phyloP scores from a whole-genome alignment of 73 alveolate species.

The Tetrahymena borealis region DNA sequence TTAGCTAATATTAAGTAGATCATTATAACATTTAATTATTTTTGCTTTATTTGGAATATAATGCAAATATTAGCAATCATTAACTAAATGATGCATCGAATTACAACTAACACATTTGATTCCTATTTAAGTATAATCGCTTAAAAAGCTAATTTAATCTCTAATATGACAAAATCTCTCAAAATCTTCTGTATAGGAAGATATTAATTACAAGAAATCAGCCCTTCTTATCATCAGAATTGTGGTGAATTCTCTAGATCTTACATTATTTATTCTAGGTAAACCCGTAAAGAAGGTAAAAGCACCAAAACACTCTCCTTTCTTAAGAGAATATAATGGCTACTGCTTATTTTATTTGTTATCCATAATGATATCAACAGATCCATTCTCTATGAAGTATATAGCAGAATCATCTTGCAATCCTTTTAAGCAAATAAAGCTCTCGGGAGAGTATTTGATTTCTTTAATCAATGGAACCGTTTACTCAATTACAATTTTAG shows the following conservation, averaged over 20 bases:
- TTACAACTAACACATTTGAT: not conserved
- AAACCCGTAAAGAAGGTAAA: constrained; percentile 52
- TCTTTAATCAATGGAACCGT: constrained; percentile 10
- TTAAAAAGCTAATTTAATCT: not conserved
- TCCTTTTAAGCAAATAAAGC: not conserved
- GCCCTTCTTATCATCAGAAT: constrained; percentile 17
- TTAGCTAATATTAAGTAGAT: not conserved
- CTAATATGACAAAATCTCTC: constrained; percentile 7
- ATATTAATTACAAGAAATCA: not conserved
- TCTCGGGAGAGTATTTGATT: constrained; percentile 33
- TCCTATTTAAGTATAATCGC: not conserved
- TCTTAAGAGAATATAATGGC: not conserved
- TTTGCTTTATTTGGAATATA: not conserved
- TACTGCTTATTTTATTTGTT: not conserved
- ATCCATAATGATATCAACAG: not conserved
- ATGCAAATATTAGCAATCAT: not conserved
- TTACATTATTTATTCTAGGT: constrained; percentile 47
- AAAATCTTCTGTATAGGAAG: not conserved
- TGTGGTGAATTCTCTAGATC: constrained; percentile 46
- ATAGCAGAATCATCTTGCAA: constrained; percentile 24
- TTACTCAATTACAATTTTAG: not conserved
- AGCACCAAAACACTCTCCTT: constrained; percentile 53
- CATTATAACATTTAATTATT: not conserved
- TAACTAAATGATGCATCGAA: not conserved
- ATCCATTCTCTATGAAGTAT: constrained; percentile 24